Conservation (phyloP, 1,284 basidiomycete genomes). For the Trichosporon asahii region DNA sequence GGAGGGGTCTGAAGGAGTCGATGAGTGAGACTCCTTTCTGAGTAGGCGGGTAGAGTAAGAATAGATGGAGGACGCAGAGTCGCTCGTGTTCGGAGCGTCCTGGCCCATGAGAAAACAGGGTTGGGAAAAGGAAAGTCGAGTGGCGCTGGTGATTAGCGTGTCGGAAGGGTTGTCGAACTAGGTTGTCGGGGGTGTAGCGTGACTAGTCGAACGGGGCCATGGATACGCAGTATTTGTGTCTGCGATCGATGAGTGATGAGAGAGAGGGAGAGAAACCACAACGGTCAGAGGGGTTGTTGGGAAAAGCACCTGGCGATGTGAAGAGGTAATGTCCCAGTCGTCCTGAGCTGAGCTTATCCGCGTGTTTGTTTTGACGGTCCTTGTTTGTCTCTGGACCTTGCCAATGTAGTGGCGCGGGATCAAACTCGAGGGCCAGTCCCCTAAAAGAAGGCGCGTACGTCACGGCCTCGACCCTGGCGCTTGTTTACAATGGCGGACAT, state of each 20-base stretch:
- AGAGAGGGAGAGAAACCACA: neutral
- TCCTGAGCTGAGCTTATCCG: constrained; percentile 2
- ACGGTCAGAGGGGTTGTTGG: neutral
- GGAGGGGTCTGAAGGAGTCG: constrained; percentile 21
- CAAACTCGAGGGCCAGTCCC: neutral
- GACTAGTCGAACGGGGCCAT: neutral
- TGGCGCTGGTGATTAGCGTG: constrained; percentile 3
- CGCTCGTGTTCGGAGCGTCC: constrained; percentile 3
- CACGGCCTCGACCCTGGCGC: neutral
- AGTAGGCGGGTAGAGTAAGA: constrained; percentile 43
- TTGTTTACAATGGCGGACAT: neutral
- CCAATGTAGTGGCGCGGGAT: neutral
- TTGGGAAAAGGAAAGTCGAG: constrained; percentile 16
- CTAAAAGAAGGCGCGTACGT: constrained; percentile 11
- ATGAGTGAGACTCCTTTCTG: constrained; percentile 14
- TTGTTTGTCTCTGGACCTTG: neutral
- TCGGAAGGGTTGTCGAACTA: neutral
- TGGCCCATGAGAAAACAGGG: constrained; percentile 7
- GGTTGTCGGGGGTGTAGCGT: neutral
- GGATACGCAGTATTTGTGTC: neutral
- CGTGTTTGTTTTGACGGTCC: constrained; percentile 8
- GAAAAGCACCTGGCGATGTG: neutral
- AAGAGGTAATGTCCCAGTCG: neutral
- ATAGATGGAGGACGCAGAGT: constrained; percentile 41
- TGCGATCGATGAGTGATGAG: neutral